Conservation (phyloP, 352 stramenopile species). For the Phytophthora cajani region DNA sequence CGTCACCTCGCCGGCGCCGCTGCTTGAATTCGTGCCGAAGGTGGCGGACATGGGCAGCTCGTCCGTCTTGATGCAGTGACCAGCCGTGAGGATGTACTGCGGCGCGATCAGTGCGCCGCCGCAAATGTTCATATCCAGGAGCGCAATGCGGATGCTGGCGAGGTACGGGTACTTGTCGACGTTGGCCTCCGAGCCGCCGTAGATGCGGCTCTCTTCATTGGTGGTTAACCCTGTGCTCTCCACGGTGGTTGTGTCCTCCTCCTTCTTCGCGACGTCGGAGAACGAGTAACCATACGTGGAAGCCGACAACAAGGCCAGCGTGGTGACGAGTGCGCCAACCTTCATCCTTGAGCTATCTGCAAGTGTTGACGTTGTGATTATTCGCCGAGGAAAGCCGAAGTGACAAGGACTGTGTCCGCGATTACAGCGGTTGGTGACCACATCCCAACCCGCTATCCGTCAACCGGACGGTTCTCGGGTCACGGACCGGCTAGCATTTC, state of each 20-base stretch:
- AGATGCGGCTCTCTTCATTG: slow-evolving; percentile 39
- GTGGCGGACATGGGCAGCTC: slow-evolving; percentile 28
- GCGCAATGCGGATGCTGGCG: slow-evolving; percentile 49
- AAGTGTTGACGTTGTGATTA: neutral
- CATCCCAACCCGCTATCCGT: slow-evolving; percentile 17
- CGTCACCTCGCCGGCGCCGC: slow-evolving; percentile 1
- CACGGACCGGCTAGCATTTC: too few species aligned
- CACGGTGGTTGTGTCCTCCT: neutral
- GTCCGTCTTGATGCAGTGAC: slow-evolving; percentile 64
- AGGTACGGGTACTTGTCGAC: slow-evolving; percentile 60
- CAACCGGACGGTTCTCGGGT: slow-evolving; percentile 13
- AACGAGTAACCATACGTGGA: slow-evolving; percentile 29
- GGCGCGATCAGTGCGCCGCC: slow-evolving; percentile 60
- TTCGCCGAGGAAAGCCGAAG: slow-evolving; percentile 20
- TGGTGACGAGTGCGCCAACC: slow-evolving; percentile 22
- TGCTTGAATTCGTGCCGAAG: slow-evolving; percentile 32
- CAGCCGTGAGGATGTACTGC: slow-evolving; percentile 73
- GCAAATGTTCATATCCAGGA: slow-evolving; percentile 53
- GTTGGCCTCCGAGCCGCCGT: slow-evolving; percentile 13
- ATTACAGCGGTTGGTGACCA: slow-evolving; percentile 5
- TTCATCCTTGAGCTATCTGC: slow-evolving; percentile 23
- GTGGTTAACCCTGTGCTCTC: slow-evolving; percentile 28
- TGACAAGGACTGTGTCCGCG: slow-evolving; percentile 10
- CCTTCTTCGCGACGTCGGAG: slow-evolving; percentile 12
- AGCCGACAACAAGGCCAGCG: slow-evolving; percentile 12